Percentiles rank a stretch among this genome's conserved stretches.
These are phyloP conservation scores for Fusarium citri DNA, from an alignment of 2,329 filamentous ascomycete genomes.

Conservation along the genomic window DNA sequence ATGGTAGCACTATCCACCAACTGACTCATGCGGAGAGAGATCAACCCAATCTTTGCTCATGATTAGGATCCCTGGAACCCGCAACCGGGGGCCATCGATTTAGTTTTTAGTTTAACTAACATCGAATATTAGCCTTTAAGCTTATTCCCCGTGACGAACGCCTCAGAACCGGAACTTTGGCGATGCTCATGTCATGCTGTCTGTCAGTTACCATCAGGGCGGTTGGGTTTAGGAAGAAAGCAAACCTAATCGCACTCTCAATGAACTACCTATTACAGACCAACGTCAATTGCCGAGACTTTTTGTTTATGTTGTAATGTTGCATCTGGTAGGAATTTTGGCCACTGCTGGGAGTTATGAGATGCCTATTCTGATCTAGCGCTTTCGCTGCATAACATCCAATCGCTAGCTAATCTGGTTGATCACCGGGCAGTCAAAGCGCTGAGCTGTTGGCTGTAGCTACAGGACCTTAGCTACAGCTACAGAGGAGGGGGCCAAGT, in stretches of 20 bases:
- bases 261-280: background rate
- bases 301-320: background rate
- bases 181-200: background rate
- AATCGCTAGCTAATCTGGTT: constrained; percentile 8
- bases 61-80: background rate
- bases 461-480: background rate
- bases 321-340: background rate
- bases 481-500: background rate
- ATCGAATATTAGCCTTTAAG: constrained; percentile 26
- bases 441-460: background rate
- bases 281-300: background rate
- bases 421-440: constrained; percentile 23
- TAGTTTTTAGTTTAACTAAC: background rate
- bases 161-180: background rate
- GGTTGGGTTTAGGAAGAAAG: background rate
- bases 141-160: constrained; percentile 24
- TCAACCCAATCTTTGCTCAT: background rate
- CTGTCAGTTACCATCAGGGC: background rate
- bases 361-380: constrained; percentile 42
- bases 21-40: background rate
- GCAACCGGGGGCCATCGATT: constrained; percentile 7
- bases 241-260: background rate
- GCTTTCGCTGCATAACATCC: constrained; percentile 8
- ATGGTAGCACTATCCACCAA: background rate
- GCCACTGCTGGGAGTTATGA: constrained; percentile 19